Conservation (phyloP, 176 grass and related monocot species). For the Carex cristatella region DNA sequence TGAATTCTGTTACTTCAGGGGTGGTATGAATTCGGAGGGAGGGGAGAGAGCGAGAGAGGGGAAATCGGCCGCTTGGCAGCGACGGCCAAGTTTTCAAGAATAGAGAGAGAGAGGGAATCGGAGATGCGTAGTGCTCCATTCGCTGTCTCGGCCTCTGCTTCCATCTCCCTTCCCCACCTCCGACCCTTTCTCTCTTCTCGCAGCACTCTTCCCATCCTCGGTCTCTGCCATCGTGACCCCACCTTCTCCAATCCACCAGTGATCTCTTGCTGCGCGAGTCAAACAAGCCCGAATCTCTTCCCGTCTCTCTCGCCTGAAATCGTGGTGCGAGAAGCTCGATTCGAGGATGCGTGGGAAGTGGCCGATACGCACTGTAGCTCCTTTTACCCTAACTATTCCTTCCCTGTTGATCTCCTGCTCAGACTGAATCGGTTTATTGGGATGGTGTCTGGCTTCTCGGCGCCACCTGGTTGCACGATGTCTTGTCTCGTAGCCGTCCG, state of each 20-base stretch:
- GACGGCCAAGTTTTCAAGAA: too few relatives aligned
- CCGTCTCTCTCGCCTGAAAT: constrained; percentile 63
- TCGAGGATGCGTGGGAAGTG: constrained; percentile 94
- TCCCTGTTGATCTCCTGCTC: constrained; percentile 78
- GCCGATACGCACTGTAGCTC: constrained; percentile 93
- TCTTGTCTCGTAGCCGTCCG: constrained; percentile 75
- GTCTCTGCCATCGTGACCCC: not conserved
- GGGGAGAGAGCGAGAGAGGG: not conserved
- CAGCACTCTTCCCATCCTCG: not conserved
- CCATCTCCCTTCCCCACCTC: not conserved
- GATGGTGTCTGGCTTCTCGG: constrained; percentile 62
- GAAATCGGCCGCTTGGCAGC: not conserved
- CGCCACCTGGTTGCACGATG: constrained; percentile 76
- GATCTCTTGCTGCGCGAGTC: constrained; percentile 41
- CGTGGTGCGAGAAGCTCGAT: constrained; percentile 57
- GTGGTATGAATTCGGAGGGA: not conserved
- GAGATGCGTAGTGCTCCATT: constrained; percentile 9
- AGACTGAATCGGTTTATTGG: constrained; percentile 71
- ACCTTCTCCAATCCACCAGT: not conserved
- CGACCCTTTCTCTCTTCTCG: not conserved
- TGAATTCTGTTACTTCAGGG: too few relatives aligned
- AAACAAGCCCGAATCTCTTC: constrained; percentile 50
- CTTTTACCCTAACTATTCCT: constrained; percentile 80
- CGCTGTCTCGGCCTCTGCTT: not conserved
- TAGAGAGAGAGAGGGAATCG: not conserved